These are phyloP conservation scores for Phascolomyces articulosus DNA, from an alignment of 371 early-diverging fungal genomes.

Conservation along the genomic window DNA sequence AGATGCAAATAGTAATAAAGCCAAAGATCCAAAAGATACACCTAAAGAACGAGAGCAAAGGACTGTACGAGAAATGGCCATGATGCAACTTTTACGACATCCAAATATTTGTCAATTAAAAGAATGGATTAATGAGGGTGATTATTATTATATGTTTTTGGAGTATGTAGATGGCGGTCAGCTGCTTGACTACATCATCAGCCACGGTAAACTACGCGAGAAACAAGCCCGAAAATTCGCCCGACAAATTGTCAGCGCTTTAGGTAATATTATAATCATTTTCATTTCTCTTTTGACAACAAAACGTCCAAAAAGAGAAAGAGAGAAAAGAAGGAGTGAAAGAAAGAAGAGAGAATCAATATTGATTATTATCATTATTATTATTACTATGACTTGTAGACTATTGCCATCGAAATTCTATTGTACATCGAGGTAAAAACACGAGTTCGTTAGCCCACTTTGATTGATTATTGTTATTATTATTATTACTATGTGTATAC, in stretches of 20 bases:
- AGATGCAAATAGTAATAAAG: conserved; percentile 11
- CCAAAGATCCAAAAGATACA: conserved; percentile 50
- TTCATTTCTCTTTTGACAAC: background rate
- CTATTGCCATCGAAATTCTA: conserved; percentile 68
- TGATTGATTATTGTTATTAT: background rate
- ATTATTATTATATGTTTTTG: conserved; percentile 87
- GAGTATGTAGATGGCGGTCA: conserved; percentile 82
- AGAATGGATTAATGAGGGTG: conserved; percentile 74
- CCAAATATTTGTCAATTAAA: conserved; percentile 73
- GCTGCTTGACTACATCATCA: conserved; percentile 79
- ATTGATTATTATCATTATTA: background rate
- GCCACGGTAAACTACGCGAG: conserved; percentile 69
- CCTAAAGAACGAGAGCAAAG: conserved; percentile 68
- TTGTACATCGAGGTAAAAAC: conserved; percentile 66
- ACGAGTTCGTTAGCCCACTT: conserved; percentile 16
- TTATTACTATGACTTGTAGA: too few species aligned
- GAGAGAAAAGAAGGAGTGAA: background rate
- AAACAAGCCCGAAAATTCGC: conserved; percentile 75
- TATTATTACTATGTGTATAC: too few species aligned
- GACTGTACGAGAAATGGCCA: conserved; percentile 79
- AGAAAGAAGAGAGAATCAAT: background rate
- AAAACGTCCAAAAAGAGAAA: background rate
- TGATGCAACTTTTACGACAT: conserved; percentile 82
- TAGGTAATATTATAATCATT: conserved; percentile 37
- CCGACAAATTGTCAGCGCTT: conserved; percentile 82